A percentile compares a stretch with the other conserved stretches of the same genome.
Conservation (phyloP, 1,139 yeast species). For the Suzukiozyma palmioleophila region DNA sequence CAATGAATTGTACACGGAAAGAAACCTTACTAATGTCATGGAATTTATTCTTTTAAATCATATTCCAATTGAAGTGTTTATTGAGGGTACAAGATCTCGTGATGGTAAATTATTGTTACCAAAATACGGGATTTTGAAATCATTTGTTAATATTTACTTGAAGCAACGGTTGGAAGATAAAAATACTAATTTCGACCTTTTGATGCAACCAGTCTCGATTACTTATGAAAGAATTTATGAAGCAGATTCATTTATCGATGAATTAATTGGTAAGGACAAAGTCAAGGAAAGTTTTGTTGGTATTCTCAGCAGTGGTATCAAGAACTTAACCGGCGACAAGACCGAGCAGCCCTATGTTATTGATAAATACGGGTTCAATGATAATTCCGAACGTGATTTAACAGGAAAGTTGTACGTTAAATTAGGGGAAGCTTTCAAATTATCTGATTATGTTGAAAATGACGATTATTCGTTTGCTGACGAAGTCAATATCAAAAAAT, state of each 20-base stretch:
- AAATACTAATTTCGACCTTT: constrained; percentile 39
- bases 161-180: constrained; percentile 39
- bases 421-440: constrained; percentile 31
- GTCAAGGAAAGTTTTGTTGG: constrained; percentile 40
- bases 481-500: constrained; percentile 33
- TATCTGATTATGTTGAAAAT: constrained; percentile 21
- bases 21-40: constrained; percentile 50
- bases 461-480: constrained; percentile 6
- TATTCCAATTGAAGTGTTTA: constrained; percentile 56
- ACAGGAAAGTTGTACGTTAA: constrained; percentile 39
- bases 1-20: constrained; percentile 53
- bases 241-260: constrained; percentile 58
- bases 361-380: constrained; percentile 18
- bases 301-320: constrained; percentile 33
- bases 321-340: constrained; percentile 18
- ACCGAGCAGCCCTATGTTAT: constrained; percentile 9
- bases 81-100: constrained; percentile 65
- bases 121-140: constrained; percentile 60
- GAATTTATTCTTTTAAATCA: constrained; percentile 51
- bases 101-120: constrained; percentile 64
- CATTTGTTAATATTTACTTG: constrained; percentile 41
- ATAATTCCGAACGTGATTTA: constrained; percentile 24
- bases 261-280: constrained; percentile 58
- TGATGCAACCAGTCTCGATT: constrained; percentile 55
- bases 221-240: constrained; percentile 67